A percentile compares a stretch with the other conserved stretches of the same genome.
Evolutionary conservation across 805 yeast species (phyloP).

Genomic region (Allodekkera sacchari): DNA sequence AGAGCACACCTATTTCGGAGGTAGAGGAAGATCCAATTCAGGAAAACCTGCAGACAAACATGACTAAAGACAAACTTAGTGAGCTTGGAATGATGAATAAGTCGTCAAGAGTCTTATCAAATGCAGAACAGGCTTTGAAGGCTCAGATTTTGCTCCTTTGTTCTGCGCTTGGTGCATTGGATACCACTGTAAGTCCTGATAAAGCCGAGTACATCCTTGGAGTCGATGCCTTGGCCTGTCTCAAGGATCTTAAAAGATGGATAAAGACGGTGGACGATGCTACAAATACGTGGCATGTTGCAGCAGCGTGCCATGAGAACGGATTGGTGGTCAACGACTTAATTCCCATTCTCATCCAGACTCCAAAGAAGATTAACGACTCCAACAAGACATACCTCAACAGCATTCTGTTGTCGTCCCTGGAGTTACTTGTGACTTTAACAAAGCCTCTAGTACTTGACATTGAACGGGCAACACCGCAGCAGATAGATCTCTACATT

Average conservation of each 20-base stretch:
- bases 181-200: conserved; percentile 43
- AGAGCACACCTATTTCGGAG: conserved; percentile 12
- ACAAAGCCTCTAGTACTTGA: conserved; percentile 79
- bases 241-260: conserved; percentile 87
- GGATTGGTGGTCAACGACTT: conserved; percentile 69
- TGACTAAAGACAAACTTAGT: not conserved
- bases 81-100: conserved; percentile 4
- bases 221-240: conserved; percentile 78
- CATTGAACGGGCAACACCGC: conserved; percentile 45
- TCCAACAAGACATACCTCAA: conserved; percentile 26
- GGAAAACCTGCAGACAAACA: not conserved
- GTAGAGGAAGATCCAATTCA: conserved; percentile 4
- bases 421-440: conserved; percentile 75
- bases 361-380: conserved; percentile 32
- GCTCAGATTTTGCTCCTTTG: conserved; percentile 77
- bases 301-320: conserved; percentile 77
- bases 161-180: conserved; percentile 88
- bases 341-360: conserved; percentile 61
- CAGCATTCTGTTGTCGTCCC: conserved; percentile 57
- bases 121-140: conserved; percentile 33
- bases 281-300: conserved; percentile 66
- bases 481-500: conserved; percentile 49
- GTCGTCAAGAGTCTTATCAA: conserved; percentile 6
- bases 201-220: conserved; percentile 59
- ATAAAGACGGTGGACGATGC: conserved; percentile 74